These are phyloP conservation scores for Pholiota conissans DNA, from an alignment of 768 basidiomycete genomes.

Conservation along the genomic window DNA sequence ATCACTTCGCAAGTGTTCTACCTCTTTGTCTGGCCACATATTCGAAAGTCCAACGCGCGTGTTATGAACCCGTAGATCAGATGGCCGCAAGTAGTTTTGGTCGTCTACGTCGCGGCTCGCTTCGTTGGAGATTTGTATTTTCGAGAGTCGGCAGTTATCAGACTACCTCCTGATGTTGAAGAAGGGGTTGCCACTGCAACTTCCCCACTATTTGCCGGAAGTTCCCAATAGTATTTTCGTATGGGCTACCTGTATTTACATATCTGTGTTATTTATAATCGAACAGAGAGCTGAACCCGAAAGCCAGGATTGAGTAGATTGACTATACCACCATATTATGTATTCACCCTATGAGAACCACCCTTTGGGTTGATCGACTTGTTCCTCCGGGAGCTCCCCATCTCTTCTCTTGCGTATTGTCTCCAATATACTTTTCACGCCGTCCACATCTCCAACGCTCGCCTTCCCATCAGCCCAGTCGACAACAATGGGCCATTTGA, in stretches of 20 bases:
- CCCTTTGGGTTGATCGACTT: constrained; percentile 48
- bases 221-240: neutral
- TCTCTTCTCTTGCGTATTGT: constrained; percentile 63
- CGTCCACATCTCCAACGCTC: constrained; percentile 65
- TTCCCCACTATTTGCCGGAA: neutral
- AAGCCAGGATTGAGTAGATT: neutral
- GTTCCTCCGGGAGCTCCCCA: constrained; percentile 53
- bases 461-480: constrained; percentile 72
- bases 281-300: neutral
- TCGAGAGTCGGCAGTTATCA: neutral
- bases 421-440: constrained; percentile 69
- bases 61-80: neutral
- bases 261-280: too few relatives aligned
- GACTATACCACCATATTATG: neutral
- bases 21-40: neutral
- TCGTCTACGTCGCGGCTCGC: neutral
- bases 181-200: neutral
- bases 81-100: neutral
- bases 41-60: neutral
- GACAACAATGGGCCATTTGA: constrained; percentile 82
- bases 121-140: neutral
- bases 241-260: too few relatives aligned
- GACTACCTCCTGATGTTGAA: neutral
- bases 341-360: constrained; percentile 46
- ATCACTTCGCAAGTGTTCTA: neutral